phyloP scores from a whole-genome alignment of 495 filamentous ascomycete genomes.

The Trichoderma orchidacearum region DNA sequence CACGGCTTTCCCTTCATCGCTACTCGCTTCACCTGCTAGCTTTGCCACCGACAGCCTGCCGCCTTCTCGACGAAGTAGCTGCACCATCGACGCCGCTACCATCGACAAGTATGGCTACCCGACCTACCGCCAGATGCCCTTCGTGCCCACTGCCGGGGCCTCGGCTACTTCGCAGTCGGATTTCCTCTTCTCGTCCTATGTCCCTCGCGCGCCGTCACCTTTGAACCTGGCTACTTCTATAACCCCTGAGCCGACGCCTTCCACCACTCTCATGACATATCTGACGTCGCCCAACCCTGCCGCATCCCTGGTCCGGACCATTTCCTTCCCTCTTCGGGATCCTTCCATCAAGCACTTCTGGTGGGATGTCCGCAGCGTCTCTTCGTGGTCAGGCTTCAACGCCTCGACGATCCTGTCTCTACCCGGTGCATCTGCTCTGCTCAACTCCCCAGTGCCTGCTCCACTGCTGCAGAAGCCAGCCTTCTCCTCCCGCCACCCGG shows the following conservation, averaged over 20 bases:
- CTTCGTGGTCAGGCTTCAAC: conserved; percentile 68
- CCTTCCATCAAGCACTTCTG: conserved; percentile 72
- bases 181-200: conserved; percentile 31
- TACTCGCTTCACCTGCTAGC: conserved; percentile 54
- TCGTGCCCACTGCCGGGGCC: conserved; percentile 31
- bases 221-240: conserved; percentile 22
- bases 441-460: conserved; percentile 53
- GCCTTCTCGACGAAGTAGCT: conserved; percentile 51
- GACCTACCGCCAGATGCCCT: conserved; percentile 64
- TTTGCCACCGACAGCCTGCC: conserved; percentile 39
- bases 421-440: conserved; percentile 55
- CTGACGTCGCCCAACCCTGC: conserved; percentile 68
- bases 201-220: conserved; percentile 36
- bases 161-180: conserved; percentile 17
- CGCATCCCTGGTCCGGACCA: conserved; percentile 66
- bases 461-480: conserved; percentile 47
- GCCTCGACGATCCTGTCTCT: conserved; percentile 58
- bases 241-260: conserved; percentile 29
- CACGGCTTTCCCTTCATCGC: conserved; percentile 19
- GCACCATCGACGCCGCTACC: conserved; percentile 51
- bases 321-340: conserved; percentile 55
- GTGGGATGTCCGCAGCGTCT: conserved; percentile 87
- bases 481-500: conserved; percentile 46
- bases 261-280: conserved; percentile 63
- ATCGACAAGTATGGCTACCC: conserved; percentile 64